Base-by-base conservation (phyloP, 176 grass and related monocot genomes). In the Paspalum vaginatum region DNA sequence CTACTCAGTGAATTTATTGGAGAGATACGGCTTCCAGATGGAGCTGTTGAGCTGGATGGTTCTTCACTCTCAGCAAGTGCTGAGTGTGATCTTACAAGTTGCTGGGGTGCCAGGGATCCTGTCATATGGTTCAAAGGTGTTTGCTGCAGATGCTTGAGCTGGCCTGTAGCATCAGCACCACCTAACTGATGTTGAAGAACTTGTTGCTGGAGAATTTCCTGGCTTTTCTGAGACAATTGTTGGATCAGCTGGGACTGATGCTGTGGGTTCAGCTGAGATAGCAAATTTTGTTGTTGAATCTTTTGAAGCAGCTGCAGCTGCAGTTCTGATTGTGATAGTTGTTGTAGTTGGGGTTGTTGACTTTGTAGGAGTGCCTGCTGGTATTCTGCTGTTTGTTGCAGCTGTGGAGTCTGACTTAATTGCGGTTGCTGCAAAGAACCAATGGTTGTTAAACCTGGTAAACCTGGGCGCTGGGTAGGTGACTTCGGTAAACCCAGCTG, bases 301-400 rank as follows among this genome's bases (percentile, higher is more conserved):
- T 99, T 99, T 87, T 99, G 97, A 61, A 99, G 89, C 66, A 99
- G 84, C 86, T 99, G 93, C 38, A 91, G 79, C 82, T 99, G 95
- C 72, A 93, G 65, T 77, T 97, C 88, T 51, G 86, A 81, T 84
- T 97, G 95, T 65, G 85, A 88, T 41, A 92, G 53, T 44, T 92
- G 88, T 26, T 92, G 95, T 67, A 95, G 60, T 57, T 99, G 97
- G 25, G 94, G 72, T 49, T 91, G 89, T 75, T 94, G 92, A 50
- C 70, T 88, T 83, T 96, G 97, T 61, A 99, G 87, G 63, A 91
- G 79, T 68, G 87, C 84, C 16, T 96, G 86, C 72, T 93, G 93
- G 77, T 90, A 93, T 20, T 99, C 97, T 76, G 79, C 72, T 86
- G 84, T 80, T 83, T 88, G 87, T 62, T 93, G 93, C 56, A 75